phyloP scores from a whole-genome alignment of 1,139 yeast species.

The Geotrichum australiense region DNA sequence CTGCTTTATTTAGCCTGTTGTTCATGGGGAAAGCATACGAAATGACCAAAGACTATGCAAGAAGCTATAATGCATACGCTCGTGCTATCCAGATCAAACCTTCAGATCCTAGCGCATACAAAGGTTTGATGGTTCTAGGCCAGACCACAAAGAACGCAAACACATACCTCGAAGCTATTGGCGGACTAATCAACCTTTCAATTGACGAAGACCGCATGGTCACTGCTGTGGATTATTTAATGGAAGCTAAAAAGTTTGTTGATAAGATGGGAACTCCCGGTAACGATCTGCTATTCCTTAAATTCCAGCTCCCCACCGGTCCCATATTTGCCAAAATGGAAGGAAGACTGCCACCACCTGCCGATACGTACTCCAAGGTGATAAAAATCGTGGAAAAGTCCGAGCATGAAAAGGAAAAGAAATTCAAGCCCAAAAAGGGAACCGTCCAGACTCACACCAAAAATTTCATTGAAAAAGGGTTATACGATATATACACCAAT shows the following conservation, averaged over 20 bases:
- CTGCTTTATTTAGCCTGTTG: constrained; percentile 22
- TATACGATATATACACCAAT: constrained; percentile 27
- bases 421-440: constrained; percentile 27
- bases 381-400: constrained; percentile 41
- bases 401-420: constrained; percentile 36
- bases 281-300: constrained; percentile 42
- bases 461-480: constrained; percentile 8
- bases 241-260: constrained; percentile 21
- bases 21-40: constrained; percentile 52
- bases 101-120: constrained; percentile 64
- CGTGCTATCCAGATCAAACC: constrained; percentile 54
- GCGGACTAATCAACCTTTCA: constrained; percentile 25
- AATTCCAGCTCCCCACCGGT: constrained; percentile 56
- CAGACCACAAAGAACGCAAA: constrained; percentile 39
- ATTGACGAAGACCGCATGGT: constrained; percentile 26
- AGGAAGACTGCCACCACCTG: constrained; percentile 45
- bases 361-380: constrained; percentile 45
- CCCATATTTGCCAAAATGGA: constrained; percentile 53
- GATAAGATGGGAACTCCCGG: constrained; percentile 33
- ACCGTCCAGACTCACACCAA: not conserved
- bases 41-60: constrained; percentile 36
- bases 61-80: constrained; percentile 47
- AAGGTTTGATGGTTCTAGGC: constrained; percentile 61
- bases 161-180: constrained; percentile 35
- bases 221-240: constrained; percentile 22